Evolutionary conservation across 2,329 filamentous ascomycete species (phyloP), one percentile per base, ranked within the genome.

Genomic region (Aspergillus sp.): DNA sequence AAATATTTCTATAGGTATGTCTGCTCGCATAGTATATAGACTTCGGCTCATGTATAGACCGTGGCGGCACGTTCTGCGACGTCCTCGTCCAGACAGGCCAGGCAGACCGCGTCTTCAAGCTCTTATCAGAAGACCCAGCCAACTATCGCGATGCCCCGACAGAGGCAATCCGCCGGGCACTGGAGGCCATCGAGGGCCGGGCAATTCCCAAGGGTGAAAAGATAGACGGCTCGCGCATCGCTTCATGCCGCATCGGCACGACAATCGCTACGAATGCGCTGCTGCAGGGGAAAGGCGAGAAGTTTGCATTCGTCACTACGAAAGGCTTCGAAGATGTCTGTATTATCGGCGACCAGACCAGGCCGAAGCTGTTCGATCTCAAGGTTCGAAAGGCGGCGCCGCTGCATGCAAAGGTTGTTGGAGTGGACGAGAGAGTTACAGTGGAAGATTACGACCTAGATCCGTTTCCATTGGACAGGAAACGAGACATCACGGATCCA

Each of bases 221-320:
- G 57, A 64, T 24, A 59, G 65, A 2, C 59, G 66, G 30, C 52
- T 60, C 19, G 57, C 51, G 8, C 60, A 58, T 30, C 49, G 67
- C 22, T 56, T 60, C 49, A 58, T 64, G 56, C 70, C 86, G 91
- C 52, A 96, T 96, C 91, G 91, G 91, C 45, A 96, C 91, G 2
- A 96, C 91, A 0, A 91, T 96, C 8, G 91, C 91, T 11, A 96
- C 91, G 0, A 96, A 96, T 71, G 91, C 91, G 0, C 75, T 96
- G 58, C 80, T 65, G 9, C 60, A 66, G 44, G 55, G 64, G 0
- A 65, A 64, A 51, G 64, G 64, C 1, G 63, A 65, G 34, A 57
- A 58, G 1, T 51, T 56, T 17, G 62, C 59, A 4, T 57, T 66
- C 2, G 34, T 65, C 6, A 50, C 93, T 8, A 96, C 91, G 1